Conservation (phyloP, 1,284 basidiomycete species). For the Kwoniella shivajii region DNA sequence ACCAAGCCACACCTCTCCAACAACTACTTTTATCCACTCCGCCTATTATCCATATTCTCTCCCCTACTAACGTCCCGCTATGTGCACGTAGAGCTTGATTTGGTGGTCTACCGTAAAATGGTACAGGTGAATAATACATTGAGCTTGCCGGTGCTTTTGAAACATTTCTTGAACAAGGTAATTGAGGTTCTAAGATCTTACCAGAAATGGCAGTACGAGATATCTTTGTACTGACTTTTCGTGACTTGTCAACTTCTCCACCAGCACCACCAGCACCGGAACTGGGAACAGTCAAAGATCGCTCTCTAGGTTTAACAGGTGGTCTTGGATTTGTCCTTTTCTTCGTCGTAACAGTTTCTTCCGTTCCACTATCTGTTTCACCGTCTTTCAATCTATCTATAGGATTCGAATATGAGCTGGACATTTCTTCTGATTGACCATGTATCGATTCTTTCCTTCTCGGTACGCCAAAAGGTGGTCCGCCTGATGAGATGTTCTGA, state of each 20-base stretch:
- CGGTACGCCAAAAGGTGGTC: slow-evolving; percentile 18
- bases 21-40: slow-evolving; percentile 77
- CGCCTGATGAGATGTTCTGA: not conserved
- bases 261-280: not conserved
- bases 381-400: slow-evolving; percentile 6
- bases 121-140: slow-evolving; percentile 86
- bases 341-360: slow-evolving; percentile 11
- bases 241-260: not conserved
- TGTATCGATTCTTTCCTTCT: slow-evolving; percentile 15
- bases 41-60: slow-evolving; percentile 81
- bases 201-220: not conserved
- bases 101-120: slow-evolving; percentile 75
- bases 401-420: not conserved
- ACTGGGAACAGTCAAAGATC: slow-evolving; percentile 3
- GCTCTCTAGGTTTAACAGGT: not conserved
- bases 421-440: not conserved
- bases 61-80: slow-evolving; percentile 78
- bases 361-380: slow-evolving; percentile 21
- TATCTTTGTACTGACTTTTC: slow-evolving; percentile 8
- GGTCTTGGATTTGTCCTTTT: slow-evolving; percentile 9
- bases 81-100: slow-evolving; percentile 77
- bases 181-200: slow-evolving; percentile 17
- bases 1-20: slow-evolving; percentile 77
- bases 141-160: slow-evolving; percentile 40
- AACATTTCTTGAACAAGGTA: slow-evolving; percentile 27